Percentiles rank a stretch among this genome's conserved stretches.
These are phyloP conservation scores for Microcos paniculata DNA, from an alignment of 345 rosid species.

Conservation along the genomic window DNA sequence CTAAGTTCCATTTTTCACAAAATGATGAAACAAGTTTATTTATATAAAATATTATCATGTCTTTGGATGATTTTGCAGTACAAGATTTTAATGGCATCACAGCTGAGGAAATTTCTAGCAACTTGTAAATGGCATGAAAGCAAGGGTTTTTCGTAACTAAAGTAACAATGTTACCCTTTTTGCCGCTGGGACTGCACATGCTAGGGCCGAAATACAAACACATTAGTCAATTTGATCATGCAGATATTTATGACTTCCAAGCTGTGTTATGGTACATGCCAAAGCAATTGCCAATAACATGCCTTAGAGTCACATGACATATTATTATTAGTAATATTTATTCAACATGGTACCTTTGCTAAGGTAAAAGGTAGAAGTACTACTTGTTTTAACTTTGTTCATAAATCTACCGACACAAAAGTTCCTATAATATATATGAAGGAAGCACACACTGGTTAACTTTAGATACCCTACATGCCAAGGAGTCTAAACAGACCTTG, in stretches of 20 bases:
- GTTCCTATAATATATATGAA: neutral
- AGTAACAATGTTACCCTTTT: neutral
- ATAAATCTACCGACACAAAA: slow-evolving; percentile 12
- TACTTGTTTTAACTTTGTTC: neutral
- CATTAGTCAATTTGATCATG: neutral
- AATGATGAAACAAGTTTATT: neutral
- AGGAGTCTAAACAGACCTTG: neutral
- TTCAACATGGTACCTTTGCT: neutral
- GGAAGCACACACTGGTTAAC: neutral
- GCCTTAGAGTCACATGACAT: neutral
- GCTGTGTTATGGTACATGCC: neutral
- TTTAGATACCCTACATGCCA: neutral
- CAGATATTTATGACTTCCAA: neutral
- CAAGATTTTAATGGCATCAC: neutral
- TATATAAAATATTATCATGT: too few species aligned
- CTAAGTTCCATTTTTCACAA: neutral
- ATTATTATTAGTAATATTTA: neutral
- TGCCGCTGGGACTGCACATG: too few species aligned
- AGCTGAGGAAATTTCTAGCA: neutral
- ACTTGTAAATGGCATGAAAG: too few species aligned
- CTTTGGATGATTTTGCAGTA: neutral
- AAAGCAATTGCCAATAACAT: neutral
- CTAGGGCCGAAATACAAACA: neutral
- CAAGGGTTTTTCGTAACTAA: neutral
- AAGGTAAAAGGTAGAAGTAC: neutral